These are phyloP conservation scores for Neopestalotiopsis sp. DNA, from an alignment of 2,329 filamentous ascomycete genomes.

Conservation along the genomic window DNA sequence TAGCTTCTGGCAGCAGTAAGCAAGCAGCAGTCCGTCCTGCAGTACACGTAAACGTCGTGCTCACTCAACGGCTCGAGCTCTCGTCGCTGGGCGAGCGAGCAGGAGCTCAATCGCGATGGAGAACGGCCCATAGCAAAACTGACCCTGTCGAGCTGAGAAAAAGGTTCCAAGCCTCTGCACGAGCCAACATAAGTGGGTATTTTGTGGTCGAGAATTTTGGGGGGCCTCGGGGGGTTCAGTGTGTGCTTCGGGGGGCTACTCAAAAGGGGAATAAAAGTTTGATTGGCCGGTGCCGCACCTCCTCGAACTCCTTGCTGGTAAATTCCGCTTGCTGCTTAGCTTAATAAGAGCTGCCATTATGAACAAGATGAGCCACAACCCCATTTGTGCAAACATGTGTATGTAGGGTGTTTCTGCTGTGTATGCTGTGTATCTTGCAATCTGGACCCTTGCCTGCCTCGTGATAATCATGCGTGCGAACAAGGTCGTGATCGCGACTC, in stretches of 20 bases:
- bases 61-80: conserved; percentile 9
- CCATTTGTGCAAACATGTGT: background rate
- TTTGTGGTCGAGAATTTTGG: background rate
- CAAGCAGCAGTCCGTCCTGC: too few relatives aligned
- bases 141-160: conserved; percentile 19
- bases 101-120: conserved; percentile 2
- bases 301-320: background rate
- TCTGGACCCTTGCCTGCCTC: background rate
- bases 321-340: background rate
- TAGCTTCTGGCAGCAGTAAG: too few relatives aligned
- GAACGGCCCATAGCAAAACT: background rate
- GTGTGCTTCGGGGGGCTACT: background rate
- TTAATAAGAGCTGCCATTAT: background rate
- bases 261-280: conserved; percentile 14
- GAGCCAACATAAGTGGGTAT: conserved; percentile 6
- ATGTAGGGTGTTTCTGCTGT: too few relatives aligned
- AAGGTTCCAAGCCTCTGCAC: conserved; percentile 18
- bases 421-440: too few relatives aligned
- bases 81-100: conserved; percentile 6
- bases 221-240: background rate
- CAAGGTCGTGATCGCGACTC: background rate
- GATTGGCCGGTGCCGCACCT: conserved; percentile 9
- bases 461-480: conserved; percentile 2
- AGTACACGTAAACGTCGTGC: background rate
- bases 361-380: conserved; percentile 2